These are phyloP conservation scores for Hemileccinum rubropunctum DNA, from an alignment of 768 basidiomycete genomes.

Conservation along the genomic window DNA sequence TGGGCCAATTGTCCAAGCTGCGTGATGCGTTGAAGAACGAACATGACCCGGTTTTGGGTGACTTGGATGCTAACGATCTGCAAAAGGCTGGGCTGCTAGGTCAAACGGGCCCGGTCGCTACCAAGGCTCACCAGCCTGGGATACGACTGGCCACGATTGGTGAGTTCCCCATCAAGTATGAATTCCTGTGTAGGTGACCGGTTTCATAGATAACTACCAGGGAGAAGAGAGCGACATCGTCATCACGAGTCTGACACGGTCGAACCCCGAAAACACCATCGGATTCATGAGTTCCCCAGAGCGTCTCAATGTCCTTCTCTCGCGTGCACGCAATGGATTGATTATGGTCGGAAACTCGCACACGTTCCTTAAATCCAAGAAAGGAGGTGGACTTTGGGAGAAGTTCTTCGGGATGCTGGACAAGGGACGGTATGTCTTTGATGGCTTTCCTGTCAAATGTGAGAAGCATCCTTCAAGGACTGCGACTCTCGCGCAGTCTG, in stretches of 20 bases:
- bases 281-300: conserved; percentile 73
- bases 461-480: conserved; percentile 49
- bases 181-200: background rate
- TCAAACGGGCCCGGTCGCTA: conserved; percentile 31
- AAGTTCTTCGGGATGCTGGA: conserved; percentile 45
- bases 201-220: conserved; percentile 64
- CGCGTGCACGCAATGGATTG: conserved; percentile 62
- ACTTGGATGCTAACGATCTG: conserved; percentile 40
- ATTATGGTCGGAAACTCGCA: conserved; percentile 66
- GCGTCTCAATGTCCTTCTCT: conserved; percentile 70
- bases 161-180: conserved; percentile 22
- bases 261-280: conserved; percentile 54
- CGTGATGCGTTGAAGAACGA: conserved; percentile 41
- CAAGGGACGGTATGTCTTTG: conserved; percentile 44
- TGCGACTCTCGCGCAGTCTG: conserved; percentile 35
- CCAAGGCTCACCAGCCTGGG: conserved; percentile 36
- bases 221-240: conserved; percentile 75
- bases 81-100: conserved; percentile 54
- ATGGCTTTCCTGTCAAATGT: conserved; percentile 62
- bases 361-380: conserved; percentile 56
- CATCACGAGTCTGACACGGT: conserved; percentile 58
- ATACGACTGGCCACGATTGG: conserved; percentile 69
- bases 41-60: conserved; percentile 42
- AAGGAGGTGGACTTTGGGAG: conserved; percentile 52
- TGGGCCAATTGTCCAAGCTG: conserved; percentile 59